A percentile compares a stretch with the other conserved stretches of the same genome.
These are phyloP conservation scores for Protomyces arabidopsidicola DNA, from an alignment of 1,139 yeast genomes.

Conservation along the genomic window DNA sequence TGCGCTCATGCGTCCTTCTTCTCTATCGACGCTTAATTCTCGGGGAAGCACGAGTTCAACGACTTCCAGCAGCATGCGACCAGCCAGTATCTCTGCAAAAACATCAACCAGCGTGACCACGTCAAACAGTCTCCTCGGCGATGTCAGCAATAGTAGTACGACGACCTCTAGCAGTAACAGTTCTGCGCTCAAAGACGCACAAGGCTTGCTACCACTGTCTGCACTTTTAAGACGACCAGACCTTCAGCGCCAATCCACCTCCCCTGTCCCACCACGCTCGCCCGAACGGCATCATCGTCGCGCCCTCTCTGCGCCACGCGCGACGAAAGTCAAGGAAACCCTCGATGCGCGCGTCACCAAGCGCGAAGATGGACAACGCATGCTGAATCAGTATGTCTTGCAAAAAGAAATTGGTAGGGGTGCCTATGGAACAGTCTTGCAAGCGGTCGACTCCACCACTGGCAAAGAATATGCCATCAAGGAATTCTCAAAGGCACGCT, in stretches of 20 bases:
- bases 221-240: background rate
- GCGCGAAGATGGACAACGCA: constrained; percentile 38
- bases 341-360: constrained; percentile 40
- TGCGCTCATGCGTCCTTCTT: background rate
- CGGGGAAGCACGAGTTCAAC: no score
- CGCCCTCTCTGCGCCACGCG: constrained; percentile 29
- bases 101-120: no score
- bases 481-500: constrained; percentile 48
- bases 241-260: constrained; percentile 4
- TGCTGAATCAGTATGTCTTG: constrained; percentile 53
- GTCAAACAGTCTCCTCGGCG: no score
- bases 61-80: no score
- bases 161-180: no score
- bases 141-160: no score
- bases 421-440: constrained; percentile 82
- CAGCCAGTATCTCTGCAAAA: no score
- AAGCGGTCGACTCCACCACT: constrained; percentile 59
- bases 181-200: no score
- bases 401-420: constrained; percentile 73
- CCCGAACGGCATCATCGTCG: constrained; percentile 33
- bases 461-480: constrained; percentile 62
- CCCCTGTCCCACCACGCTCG: constrained; percentile 23
- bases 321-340: constrained; percentile 37
- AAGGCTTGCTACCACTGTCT: background rate
- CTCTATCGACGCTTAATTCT: no score